These are phyloP conservation scores for Metschnikowia bowlesiae DNA, from an alignment of 805 yeast species.

Conservation along the genomic window DNA sequence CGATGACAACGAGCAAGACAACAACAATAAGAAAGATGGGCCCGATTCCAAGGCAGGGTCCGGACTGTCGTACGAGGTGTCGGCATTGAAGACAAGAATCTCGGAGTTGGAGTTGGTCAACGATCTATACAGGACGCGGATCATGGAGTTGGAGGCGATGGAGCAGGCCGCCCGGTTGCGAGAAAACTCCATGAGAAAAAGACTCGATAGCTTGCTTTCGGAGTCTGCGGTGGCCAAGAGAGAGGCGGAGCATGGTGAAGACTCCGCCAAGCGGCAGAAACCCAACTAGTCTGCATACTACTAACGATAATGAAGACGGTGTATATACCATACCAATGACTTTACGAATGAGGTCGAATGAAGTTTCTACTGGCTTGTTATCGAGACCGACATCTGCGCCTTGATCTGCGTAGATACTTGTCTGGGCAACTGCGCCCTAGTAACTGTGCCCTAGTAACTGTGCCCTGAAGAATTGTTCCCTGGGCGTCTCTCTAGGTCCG, in stretches of 20 bases:
- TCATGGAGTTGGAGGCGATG: constrained; percentile 74
- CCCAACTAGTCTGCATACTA: not conserved
- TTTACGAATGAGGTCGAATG: too few relatives aligned
- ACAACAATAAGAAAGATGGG: constrained; percentile 12
- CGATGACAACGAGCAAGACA: constrained; percentile 5
- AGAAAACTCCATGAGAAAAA: constrained; percentile 43
- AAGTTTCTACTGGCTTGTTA: too few relatives aligned
- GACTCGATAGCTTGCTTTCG: constrained; percentile 43
- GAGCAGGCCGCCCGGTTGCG: constrained; percentile 52
- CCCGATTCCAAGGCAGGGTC: constrained; percentile 5
- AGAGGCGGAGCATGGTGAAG: constrained; percentile 10
- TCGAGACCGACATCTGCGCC: too few relatives aligned
- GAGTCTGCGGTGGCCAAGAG: constrained; percentile 13
- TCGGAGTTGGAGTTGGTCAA: constrained; percentile 87
- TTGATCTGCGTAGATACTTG: too few relatives aligned
- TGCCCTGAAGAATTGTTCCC: too few relatives aligned
- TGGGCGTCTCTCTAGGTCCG: constrained; percentile 49
- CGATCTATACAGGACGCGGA: constrained; percentile 79
- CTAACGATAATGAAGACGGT: not conserved
- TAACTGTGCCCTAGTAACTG: too few relatives aligned
- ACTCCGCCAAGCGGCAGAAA: constrained; percentile 10
- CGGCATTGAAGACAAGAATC: constrained; percentile 64
- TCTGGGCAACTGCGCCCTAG: too few relatives aligned
- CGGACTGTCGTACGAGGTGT: constrained; percentile 25
- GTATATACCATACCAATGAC: not conserved